A percentile compares a stretch with the other conserved stretches of the same genome.
Conservation (phyloP, 2,329 filamentous ascomycete genomes). For the Claviceps humidiphila region DNA sequence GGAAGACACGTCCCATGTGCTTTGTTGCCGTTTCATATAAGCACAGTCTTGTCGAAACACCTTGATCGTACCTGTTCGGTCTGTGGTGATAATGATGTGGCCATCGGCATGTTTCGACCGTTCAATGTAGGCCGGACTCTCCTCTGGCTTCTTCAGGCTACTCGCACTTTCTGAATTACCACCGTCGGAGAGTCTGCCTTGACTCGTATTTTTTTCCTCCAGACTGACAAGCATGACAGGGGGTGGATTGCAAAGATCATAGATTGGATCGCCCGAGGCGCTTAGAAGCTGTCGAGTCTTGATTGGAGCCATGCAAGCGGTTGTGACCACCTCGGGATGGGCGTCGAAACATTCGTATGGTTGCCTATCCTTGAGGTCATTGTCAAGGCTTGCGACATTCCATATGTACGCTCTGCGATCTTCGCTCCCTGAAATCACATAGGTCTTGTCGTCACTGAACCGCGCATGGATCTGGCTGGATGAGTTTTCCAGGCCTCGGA, state of each 20-base stretch:
- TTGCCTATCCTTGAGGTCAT: slow-evolving; percentile 61
- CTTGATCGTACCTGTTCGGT: slow-evolving; percentile 80
- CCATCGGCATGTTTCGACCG: slow-evolving; percentile 65
- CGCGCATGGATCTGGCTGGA: slow-evolving; percentile 82
- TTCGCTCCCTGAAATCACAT: slow-evolving; percentile 87
- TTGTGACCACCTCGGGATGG: slow-evolving; percentile 76
- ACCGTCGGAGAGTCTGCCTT: slow-evolving; percentile 24
- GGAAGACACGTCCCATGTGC: slow-evolving; percentile 66
- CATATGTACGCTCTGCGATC: slow-evolving; percentile 85
- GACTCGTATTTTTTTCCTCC: slow-evolving; percentile 42
- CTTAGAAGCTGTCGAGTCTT: slow-evolving; percentile 66
- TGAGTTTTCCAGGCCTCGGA: slow-evolving; percentile 80
- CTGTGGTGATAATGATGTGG: slow-evolving; percentile 85
- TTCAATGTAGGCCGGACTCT: slow-evolving; percentile 64
- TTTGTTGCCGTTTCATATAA: slow-evolving; percentile 60
- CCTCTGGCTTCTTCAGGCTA: slow-evolving; percentile 38
- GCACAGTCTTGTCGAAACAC: slow-evolving; percentile 94
- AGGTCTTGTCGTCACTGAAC: slow-evolving; percentile 75
- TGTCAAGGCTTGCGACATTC: slow-evolving; percentile 41
- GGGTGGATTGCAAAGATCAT: slow-evolving; percentile 89
- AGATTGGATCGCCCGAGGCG: slow-evolving; percentile 81
- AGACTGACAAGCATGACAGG: slow-evolving; percentile 70
- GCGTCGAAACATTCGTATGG: slow-evolving; percentile 85
- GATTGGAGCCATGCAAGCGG: slow-evolving; percentile 72
- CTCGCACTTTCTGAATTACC: slow-evolving; percentile 21